phyloP scores from a whole-genome alignment of 441 rosid species.

The Metrosideros polymorpha region DNA sequence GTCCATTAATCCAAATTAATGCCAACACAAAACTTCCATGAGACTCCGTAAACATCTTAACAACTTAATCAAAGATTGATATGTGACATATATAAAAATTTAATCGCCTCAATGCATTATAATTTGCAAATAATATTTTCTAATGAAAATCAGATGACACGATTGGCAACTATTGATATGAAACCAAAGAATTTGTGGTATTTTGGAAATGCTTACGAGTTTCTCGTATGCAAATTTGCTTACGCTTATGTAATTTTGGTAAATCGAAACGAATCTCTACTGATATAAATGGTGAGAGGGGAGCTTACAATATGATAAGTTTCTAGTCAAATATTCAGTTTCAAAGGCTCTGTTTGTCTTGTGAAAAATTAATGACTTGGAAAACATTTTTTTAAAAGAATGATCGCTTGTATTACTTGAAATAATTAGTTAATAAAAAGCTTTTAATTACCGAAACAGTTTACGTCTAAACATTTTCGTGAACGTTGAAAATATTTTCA shows the following conservation, averaged over 20 bases:
- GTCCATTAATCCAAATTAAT: neutral
- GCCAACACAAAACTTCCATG: neutral
- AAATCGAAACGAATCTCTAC: neutral
- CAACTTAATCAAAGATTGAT: neutral
- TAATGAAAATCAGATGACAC: neutral
- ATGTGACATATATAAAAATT: neutral
- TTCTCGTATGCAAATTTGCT: accelerated
- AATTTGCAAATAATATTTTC: neutral
- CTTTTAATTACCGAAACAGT: neutral
- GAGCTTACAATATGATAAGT: neutral
- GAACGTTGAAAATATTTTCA: no score
- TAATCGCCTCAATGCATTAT: neutral
- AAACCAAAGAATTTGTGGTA: neutral
- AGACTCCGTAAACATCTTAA: neutral
- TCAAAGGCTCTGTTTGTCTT: neutral
- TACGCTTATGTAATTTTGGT: neutral
- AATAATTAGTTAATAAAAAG: neutral
- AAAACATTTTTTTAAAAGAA: no score
- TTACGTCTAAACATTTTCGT: neutral
- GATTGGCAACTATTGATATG: accelerated
- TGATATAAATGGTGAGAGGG: neutral
- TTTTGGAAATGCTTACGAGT: accelerated
- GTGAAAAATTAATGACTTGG: neutral
- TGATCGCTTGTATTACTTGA: neutral
- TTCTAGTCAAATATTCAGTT: neutral